phyloP scores from a whole-genome alignment of 768 basidiomycete species.

The Sutorius australiensis region DNA sequence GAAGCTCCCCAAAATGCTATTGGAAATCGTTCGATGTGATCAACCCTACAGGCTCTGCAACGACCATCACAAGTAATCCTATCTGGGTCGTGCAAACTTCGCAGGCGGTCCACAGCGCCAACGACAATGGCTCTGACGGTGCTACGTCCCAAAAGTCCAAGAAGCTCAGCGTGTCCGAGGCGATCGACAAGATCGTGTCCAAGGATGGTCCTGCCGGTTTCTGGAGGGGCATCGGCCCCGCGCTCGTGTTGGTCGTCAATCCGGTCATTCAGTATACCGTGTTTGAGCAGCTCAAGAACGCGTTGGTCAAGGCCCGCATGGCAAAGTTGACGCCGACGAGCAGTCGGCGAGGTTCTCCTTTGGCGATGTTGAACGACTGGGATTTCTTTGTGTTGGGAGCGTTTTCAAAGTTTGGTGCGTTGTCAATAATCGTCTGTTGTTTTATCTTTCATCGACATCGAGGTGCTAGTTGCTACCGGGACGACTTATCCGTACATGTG shows the following conservation, averaged over 20 bases:
- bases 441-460: not conserved
- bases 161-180: slow-evolving; percentile 65
- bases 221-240: slow-evolving; percentile 91
- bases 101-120: slow-evolving; percentile 67
- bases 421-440: not conserved
- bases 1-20: slow-evolving; percentile 1
- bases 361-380: slow-evolving; percentile 65
- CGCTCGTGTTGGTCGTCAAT: slow-evolving; percentile 90
- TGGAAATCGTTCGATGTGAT: not conserved
- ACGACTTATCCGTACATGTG: slow-evolving; percentile 76
- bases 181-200: slow-evolving; percentile 61
- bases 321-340: slow-evolving; percentile 47
- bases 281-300: slow-evolving; percentile 93
- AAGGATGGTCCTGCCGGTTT: slow-evolving; percentile 77
- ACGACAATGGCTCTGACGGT: slow-evolving; percentile 27
- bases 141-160: slow-evolving; percentile 45
- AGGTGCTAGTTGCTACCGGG: slow-evolving; percentile 43
- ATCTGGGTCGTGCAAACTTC: slow-evolving; percentile 97
- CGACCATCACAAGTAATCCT: slow-evolving; percentile 86
- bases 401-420: slow-evolving; percentile 77
- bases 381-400: slow-evolving; percentile 97
- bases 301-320: slow-evolving; percentile 61
- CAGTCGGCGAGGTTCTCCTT: slow-evolving; percentile 37
- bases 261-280: slow-evolving; percentile 91
- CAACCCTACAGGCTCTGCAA: slow-evolving; percentile 66